These are phyloP conservation scores for Chlorella sp. DNA, from an alignment of 139 green algal species.

Conservation along the genomic window DNA sequence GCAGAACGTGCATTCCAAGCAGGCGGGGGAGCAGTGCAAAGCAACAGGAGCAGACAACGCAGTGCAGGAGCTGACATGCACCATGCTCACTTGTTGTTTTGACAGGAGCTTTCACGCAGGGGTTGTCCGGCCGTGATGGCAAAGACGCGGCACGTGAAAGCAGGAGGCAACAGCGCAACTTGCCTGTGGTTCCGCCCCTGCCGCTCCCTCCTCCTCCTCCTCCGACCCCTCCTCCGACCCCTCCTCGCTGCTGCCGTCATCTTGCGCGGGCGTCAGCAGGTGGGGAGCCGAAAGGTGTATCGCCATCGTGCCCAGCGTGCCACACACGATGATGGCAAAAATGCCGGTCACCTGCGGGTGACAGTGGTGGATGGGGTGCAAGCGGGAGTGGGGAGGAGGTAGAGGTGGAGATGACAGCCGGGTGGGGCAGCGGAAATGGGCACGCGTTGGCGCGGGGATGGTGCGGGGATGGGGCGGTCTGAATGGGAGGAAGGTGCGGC, in stretches of 20 bases:
- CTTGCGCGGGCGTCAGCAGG: conserved; percentile 43
- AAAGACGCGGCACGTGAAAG: no score
- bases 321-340: conserved; percentile 82
- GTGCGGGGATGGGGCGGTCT: no score
- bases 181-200: not conserved
- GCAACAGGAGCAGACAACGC: no score
- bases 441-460: no score
- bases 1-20: no score
- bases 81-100: no score
- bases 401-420: not conserved
- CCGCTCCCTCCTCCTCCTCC: not conserved
- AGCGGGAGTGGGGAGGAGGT: not conserved
- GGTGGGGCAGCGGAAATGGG: not conserved
- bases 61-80: no score
- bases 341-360: conserved; percentile 51
- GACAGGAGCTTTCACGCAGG: no score
- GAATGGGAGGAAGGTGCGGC: no score
- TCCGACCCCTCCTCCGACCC: not conserved
- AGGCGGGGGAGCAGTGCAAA: no score
- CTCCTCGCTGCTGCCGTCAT: not conserved
- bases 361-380: not conserved
- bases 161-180: not conserved
- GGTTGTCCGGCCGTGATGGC: no score
- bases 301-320: conserved; percentile 62
- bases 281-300: conserved; percentile 54